A percentile compares a stretch with the other conserved stretches of the same genome.
phyloP scores from a whole-genome alignment of 83 land plant genomes.

The Picea mariana region DNA sequence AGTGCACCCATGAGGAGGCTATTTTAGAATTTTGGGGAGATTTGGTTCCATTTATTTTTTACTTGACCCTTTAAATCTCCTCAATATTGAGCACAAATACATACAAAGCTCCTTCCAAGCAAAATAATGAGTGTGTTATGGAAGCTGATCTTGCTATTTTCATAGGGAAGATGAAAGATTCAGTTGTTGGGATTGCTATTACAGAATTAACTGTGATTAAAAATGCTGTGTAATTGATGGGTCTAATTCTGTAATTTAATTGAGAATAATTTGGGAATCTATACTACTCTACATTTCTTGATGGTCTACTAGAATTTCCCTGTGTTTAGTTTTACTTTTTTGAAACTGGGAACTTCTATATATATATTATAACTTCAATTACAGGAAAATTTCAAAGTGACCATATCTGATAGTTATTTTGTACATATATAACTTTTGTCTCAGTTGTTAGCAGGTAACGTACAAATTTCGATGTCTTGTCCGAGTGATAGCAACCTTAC shows the following conservation, averaged over 20 bases:
- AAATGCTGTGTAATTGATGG: background rate
- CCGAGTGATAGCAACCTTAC: constrained; percentile 62
- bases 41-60: too few relatives aligned
- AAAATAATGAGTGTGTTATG: too few relatives aligned
- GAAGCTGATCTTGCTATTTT: too few relatives aligned
- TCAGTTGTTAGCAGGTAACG: constrained; percentile 48
- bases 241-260: background rate
- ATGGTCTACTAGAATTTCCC: background rate
- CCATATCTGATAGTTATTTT: too few relatives aligned
- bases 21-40: too few relatives aligned
- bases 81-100: too few relatives aligned
- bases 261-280: background rate
- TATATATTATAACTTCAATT: background rate
- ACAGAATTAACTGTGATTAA: background rate
- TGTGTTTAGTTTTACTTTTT: background rate
- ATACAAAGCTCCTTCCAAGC: too few relatives aligned
- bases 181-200: background rate
- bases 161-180: background rate
- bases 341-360: background rate
- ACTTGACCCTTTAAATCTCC: too few relatives aligned
- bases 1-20: too few relatives aligned
- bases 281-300: background rate
- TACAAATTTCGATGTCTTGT: constrained; percentile 76
- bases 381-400: too few relatives aligned
- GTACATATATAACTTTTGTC: background rate